A percentile compares a stretch with the other conserved stretches of the same genome.
These are phyloP conservation scores for Lenwebbia sp. DNA, from an alignment of 345 rosid species.

Conservation along the genomic window DNA sequence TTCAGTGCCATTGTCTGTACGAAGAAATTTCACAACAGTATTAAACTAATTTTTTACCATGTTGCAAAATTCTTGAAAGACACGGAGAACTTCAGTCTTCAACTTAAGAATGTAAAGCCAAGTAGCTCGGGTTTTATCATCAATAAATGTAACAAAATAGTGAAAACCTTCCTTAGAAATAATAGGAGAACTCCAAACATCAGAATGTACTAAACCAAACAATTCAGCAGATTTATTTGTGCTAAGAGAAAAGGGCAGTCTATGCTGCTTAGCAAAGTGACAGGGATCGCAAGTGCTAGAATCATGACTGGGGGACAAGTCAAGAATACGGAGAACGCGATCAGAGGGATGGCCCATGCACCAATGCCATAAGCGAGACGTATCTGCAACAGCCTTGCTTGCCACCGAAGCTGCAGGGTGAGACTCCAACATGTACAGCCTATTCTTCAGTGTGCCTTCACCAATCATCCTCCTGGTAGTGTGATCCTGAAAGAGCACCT, in stretches of 20 bases:
- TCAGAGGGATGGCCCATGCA: too few species aligned
- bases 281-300: not conserved
- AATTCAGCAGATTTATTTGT: not conserved
- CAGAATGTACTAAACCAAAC: not conserved
- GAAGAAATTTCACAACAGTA: not conserved
- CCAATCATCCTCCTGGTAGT: too few species aligned
- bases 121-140: not conserved
- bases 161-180: not conserved
- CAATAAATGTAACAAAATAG: not conserved
- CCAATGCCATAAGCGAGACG: too few species aligned
- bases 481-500: too few species aligned
- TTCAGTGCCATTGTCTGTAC: not conserved
- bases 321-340: too few species aligned
- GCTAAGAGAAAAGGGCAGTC: not conserved
- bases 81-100: not conserved
- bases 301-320: not conserved
- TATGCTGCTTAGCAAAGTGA: not conserved
- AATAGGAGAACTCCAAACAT: not conserved
- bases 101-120: not conserved
- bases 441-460: too few species aligned
- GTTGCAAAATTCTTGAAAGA: not conserved
- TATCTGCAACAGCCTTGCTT: too few species aligned
- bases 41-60: not conserved
- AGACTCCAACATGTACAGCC: too few species aligned
- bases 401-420: too few species aligned